Evolutionary conservation across 805 yeast genomes (phyloP), one percentile per base, ranked within the genome.

Genomic region (Metschnikowia shivogae): DNA sequence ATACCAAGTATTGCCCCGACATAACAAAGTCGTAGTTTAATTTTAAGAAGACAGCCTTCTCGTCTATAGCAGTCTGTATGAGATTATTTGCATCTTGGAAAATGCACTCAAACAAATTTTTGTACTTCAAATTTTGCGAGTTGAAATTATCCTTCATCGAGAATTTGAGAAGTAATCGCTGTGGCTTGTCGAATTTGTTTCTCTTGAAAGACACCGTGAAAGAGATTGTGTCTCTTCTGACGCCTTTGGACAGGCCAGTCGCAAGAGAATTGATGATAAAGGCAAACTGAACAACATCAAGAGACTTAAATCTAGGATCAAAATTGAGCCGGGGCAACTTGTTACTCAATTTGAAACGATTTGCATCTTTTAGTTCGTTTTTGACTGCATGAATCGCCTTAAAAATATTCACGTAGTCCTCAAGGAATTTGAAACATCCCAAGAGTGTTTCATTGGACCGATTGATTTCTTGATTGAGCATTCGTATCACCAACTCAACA

Each of bases 21-120:
- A 67, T 59, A 44, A 70, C 61, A 43, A 65, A 69, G 46, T 70
- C 75, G 42, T 66, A 68, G 49, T 68, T 67, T 47, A 70, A 62
- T 46, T 65, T 68, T n/a, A 65, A 42, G 26, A 65, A 50, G n/a
- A 46, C 38, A 12, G 35, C 39, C 11, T 40, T 48, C n/a, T 19
- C 30, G 10, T 38, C 29, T 8, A 22, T 17, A 4, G 45, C 42
- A 6, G 33, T 40, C 41, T 43, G 46, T 26, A 49, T 49, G 17
- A 53, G 37, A 7, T 55, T 57, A 34, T 33, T 44, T 4, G 50
- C 43, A 5, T 48, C 47, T 20, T 46, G 39, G 36, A 53, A 53
- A 5, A 55, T 55, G 13, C 29, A 20, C 43, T 71, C 76, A 50
- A 71, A 70, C 36, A 71, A 55, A 43, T 57, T 57, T 45, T 68